Percentiles rank a stretch among this genome's conserved stretches.
Evolutionary conservation across 805 yeast species (phyloP).

Genomic region (Metschnikowia orientalis): DNA sequence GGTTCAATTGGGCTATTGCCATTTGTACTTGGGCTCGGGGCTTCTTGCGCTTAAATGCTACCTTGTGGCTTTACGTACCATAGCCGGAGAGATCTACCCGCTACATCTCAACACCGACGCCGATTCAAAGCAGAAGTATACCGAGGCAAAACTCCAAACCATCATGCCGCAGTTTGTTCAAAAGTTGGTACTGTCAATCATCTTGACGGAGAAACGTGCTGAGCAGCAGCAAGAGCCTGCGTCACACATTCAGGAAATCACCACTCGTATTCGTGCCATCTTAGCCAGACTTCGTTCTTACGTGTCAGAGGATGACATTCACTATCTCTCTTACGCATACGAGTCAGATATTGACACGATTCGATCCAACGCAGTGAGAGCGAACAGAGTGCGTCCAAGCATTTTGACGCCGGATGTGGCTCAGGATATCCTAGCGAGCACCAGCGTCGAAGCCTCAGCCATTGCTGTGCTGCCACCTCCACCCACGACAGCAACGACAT

Average conservation of each 20-base stretch:
- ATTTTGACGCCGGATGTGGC: constrained; percentile 36
- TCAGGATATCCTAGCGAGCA: constrained; percentile 31
- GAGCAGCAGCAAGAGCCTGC: constrained; percentile 30
- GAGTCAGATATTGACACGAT: constrained; percentile 21
- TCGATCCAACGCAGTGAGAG: constrained; percentile 26
- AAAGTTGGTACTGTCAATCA: constrained; percentile 29
- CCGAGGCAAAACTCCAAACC: constrained; percentile 19
- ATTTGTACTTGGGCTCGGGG: constrained; percentile 36
- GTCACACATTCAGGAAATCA: constrained; percentile 21
- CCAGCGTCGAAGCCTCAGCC: constrained; percentile 24
- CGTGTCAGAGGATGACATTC: constrained; percentile 24
- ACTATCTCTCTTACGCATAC: constrained; percentile 26
- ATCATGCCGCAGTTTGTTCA: constrained; percentile 38
- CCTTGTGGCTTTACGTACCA: constrained; percentile 26
- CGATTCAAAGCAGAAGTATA: constrained; percentile 18
- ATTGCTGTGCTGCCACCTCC: constrained; percentile 10
- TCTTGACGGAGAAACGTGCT: constrained; percentile 36
- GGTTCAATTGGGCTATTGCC: constrained; percentile 42
- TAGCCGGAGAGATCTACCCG: constrained; percentile 31
- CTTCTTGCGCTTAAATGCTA: constrained; percentile 32
- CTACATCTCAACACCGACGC: constrained; percentile 16
- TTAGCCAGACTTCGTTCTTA: constrained; percentile 24
- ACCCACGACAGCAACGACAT: not conserved
- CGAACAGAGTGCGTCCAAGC: constrained; percentile 31
- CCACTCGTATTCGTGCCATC: constrained; percentile 24